phyloP scores from a whole-genome alignment of 257 asterid species.

The Capsicum chinense region DNA sequence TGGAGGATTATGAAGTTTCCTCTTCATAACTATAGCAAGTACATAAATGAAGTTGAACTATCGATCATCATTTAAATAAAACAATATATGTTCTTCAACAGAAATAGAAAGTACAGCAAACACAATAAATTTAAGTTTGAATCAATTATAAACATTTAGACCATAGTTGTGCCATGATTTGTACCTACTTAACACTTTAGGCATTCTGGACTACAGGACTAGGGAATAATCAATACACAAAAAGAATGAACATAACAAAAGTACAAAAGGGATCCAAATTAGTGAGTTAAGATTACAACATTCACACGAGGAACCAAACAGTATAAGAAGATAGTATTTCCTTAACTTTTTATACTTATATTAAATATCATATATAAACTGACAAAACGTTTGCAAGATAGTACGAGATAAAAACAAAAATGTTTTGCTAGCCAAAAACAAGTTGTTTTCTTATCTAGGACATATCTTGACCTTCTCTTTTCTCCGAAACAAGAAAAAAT shows the following conservation, averaged over 20 bases:
- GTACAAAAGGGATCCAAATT: no score
- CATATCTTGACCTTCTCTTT: constrained; percentile 10
- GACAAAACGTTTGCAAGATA: background rate
- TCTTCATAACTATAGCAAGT: background rate
- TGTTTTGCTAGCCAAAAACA: constrained; percentile 4
- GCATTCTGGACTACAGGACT: no score
- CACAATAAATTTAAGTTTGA: no score
- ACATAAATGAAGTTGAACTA: background rate
- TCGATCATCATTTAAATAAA: background rate
- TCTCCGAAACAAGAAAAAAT: background rate
- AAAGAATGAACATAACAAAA: no score
- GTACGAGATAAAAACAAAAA: background rate
- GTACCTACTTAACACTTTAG: no score
- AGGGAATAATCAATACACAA: no score
- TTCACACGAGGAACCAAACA: background rate
- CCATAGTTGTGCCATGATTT: no score
- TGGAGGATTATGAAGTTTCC: background rate
- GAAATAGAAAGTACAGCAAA: background rate
- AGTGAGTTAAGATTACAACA: background rate
- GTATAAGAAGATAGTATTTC: background rate
- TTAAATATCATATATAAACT: background rate
- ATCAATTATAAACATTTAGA: no score
- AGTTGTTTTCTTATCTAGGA: background rate
- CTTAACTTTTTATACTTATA: background rate
- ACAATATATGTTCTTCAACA: background rate